Evolutionary conservation across 305 asterid species (phyloP).

Genomic region (Rubia peregrina): DNA sequence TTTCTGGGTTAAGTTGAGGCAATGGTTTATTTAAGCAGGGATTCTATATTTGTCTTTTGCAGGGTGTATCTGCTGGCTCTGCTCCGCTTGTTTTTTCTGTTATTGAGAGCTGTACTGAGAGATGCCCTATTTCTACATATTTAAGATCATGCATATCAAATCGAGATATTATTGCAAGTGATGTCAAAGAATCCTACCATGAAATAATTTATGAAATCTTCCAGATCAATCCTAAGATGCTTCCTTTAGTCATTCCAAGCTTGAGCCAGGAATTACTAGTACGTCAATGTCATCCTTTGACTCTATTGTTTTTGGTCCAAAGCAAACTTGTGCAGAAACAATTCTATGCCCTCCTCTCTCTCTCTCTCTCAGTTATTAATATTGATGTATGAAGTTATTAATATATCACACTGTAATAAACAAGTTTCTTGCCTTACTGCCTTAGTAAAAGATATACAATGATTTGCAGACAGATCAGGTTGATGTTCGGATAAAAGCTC

Average conservation of each 20-base stretch:
- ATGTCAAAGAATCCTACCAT: conserved; percentile 69
- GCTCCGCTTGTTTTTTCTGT: conserved; percentile 62
- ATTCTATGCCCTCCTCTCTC: neutral
- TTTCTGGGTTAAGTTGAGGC: neutral
- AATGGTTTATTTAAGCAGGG: neutral
- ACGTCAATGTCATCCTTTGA: conserved; percentile 29
- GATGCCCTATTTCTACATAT: conserved; percentile 44
- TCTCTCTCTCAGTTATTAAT: neutral
- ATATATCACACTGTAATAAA: neutral
- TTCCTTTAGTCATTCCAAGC: conserved; percentile 66
- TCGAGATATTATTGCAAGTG: conserved; percentile 58
- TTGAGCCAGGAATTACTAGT: conserved; percentile 74
- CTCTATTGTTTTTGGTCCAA: neutral
- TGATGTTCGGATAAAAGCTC: conserved; percentile 89
- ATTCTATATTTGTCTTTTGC: conserved; percentile 20
- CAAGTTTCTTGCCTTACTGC: neutral
- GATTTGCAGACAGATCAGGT: conserved; percentile 88
- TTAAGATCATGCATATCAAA: conserved; percentile 67
- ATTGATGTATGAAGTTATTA: neutral
- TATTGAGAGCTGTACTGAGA: conserved; percentile 47
- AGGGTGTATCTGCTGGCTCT: conserved; percentile 58
- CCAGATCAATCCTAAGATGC: conserved; percentile 65
- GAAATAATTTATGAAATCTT: conserved; percentile 61
- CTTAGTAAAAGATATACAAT: conserved; percentile 17
- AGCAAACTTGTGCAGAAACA: neutral